Conservation (phyloP, 768 basidiomycete species). For the Crucibulum laeve region DNA sequence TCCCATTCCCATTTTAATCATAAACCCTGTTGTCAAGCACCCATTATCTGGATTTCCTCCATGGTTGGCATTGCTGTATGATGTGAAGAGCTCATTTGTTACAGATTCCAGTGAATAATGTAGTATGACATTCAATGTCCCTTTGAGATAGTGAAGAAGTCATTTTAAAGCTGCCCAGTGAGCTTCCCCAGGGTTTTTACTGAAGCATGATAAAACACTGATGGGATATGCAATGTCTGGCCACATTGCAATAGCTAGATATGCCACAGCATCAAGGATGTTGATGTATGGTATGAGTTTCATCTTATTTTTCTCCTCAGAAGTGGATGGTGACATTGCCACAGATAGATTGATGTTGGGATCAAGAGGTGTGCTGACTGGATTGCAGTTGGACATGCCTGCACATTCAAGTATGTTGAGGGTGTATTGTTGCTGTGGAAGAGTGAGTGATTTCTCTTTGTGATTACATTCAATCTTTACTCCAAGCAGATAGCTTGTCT, state of each 20-base stretch:
- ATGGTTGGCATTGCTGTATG: constrained; percentile 22
- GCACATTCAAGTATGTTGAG: constrained; percentile 17
- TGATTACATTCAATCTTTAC: constrained; percentile 16
- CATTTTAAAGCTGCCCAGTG: constrained; percentile 35
- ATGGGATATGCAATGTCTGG: constrained; percentile 21
- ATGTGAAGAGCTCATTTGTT: not conserved
- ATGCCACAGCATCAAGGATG: constrained; percentile 23
- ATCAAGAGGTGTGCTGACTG: constrained; percentile 25
- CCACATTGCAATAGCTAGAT: constrained; percentile 19
- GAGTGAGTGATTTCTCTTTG: not conserved
- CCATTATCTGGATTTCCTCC: constrained; percentile 23
- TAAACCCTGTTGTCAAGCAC: constrained; percentile 30
- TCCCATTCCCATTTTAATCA: constrained; percentile 27
- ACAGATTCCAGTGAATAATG: constrained; percentile 1
- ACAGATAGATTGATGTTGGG: constrained; percentile 16
- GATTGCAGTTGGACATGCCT: constrained; percentile 21
- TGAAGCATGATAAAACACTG: constrained; percentile 15
- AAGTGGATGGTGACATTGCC: constrained; percentile 13
- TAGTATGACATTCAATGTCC: constrained; percentile 20
- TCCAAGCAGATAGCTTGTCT: constrained; percentile 14
- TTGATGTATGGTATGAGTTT: constrained; percentile 20
- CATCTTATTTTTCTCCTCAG: constrained; percentile 17
- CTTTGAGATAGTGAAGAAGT: constrained; percentile 29
- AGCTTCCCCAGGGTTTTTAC: constrained; percentile 14
- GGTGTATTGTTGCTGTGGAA: not conserved